phyloP scores from a whole-genome alignment of 805 yeast species.

The Sungouiella thailandica region DNA sequence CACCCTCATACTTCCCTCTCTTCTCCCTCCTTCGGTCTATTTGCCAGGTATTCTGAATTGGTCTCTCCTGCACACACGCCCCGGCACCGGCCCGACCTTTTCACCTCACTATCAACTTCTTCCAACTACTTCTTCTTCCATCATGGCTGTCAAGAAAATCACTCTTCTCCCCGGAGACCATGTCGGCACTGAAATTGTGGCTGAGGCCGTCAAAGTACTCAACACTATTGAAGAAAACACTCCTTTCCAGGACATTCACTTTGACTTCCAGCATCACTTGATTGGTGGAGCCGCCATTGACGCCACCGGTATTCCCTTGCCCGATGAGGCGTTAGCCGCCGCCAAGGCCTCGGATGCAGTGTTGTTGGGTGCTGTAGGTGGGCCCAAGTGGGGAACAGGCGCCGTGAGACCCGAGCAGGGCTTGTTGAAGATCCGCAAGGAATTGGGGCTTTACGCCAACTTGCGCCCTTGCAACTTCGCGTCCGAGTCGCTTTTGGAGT shows the following conservation, averaged over 20 bases:
- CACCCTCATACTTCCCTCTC: too few relatives aligned
- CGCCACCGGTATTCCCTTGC: conserved; percentile 88
- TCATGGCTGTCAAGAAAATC: conserved; percentile 59
- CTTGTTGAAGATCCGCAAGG: conserved; percentile 87
- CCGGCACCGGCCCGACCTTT: conserved; percentile 6
- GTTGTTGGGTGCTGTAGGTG: conserved; percentile 97
- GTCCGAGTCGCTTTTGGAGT: conserved; percentile 72
- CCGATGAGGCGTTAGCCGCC: conserved; percentile 78
- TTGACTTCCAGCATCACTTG: conserved; percentile 75
- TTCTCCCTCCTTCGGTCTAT: too few relatives aligned
- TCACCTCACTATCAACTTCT: conserved; percentile 2
- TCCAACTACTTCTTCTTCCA: neutral
- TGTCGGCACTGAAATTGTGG: conserved; percentile 86
- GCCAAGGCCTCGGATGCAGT: conserved; percentile 90
- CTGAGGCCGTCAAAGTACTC: conserved; percentile 88
- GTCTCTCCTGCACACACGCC: too few relatives aligned
- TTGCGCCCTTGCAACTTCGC: conserved; percentile 95
- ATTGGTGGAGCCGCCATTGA: conserved; percentile 99
- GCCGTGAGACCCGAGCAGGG: conserved; percentile 97
- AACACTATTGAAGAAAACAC: conserved; percentile 60
- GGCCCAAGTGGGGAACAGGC: conserved; percentile 99
- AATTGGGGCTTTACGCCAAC: conserved; percentile 89
- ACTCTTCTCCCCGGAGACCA: conserved; percentile 96
- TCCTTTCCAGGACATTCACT: conserved; percentile 43
- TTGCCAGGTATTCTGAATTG: too few relatives aligned